phyloP scores from a whole-genome alignment of 2,329 filamentous ascomycete genomes.

The Rhinocladiella mackenziei region DNA sequence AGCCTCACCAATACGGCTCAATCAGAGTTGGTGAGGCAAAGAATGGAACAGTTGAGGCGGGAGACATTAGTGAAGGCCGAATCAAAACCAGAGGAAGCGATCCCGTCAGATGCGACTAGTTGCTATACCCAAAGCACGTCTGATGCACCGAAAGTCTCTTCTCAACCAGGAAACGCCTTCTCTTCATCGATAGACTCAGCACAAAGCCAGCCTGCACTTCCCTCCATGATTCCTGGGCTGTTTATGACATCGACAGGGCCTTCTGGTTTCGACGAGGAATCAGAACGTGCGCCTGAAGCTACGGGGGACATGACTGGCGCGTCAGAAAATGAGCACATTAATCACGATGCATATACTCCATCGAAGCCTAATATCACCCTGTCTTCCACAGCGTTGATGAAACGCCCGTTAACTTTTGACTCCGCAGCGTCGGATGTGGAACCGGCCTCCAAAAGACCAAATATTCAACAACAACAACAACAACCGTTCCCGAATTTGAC shows the following conservation, averaged over 20 bases:
- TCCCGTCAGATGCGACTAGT: not conserved
- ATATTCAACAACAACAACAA: constrained; percentile 25
- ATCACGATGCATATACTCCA: not conserved
- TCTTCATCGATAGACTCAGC: not conserved
- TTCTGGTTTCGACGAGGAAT: constrained; percentile 7
- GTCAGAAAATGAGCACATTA: constrained; percentile 2
- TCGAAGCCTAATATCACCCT: not conserved
- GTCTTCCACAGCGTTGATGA: constrained; percentile 3
- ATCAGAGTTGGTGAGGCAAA: constrained; percentile 72
- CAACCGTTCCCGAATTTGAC: not conserved
- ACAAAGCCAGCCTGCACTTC: constrained; percentile 32
- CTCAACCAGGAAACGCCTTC: constrained; percentile 5
- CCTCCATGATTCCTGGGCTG: constrained; percentile 50
- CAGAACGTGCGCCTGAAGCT: not conserved
- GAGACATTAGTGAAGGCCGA: constrained; percentile 35
- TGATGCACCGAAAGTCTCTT: not conserved
- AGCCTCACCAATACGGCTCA: constrained; percentile 56
- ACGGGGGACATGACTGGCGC: constrained; percentile 1
- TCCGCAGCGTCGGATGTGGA: constrained; percentile 1
- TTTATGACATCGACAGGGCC: constrained; percentile 42
- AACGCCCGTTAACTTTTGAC: constrained; percentile 10
- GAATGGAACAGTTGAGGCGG: constrained; percentile 70
- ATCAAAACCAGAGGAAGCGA: constrained; percentile 26
- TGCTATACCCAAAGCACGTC: not conserved
- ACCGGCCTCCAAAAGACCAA: constrained; percentile 7